Base-by-base conservation (phyloP, 371 early-diverging fungal genomes). In the Mortierella sp. region DNA sequence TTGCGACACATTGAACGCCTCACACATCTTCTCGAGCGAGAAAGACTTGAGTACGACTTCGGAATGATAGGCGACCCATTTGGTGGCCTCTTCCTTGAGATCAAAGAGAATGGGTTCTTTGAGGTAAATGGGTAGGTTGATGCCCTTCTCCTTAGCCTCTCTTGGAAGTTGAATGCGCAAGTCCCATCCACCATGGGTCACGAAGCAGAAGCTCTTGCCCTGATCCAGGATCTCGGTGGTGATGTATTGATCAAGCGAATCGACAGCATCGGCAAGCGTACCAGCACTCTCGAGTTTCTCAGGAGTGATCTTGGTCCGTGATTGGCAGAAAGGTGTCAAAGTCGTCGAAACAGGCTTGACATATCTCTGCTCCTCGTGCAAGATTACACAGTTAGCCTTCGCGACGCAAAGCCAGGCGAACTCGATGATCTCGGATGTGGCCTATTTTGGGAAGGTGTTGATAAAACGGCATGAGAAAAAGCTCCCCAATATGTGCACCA, bases 171-270 rank as follows among this genome's bases (percentile, higher is more conserved):
- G 91, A 63, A 87, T 90, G 29, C 91, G 86, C 46, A 93, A 70
- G 29, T 88, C 87, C 90, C 90, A 89, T 4, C 89, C 91, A 16
- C 91, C 91, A 71, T 92, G 92, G 0, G 91, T 89, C 13, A 90
- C 89, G 67, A 93, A 90, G 57, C 91, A 90, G 72, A 92, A 92
- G 10, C 82, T 81, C 40, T 84, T 82, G 13, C 82, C 78, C 62
- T 87, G 66, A n/a, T 79, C 79, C 28, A 83, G 79, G 21, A 91
- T 86, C 60, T 89, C 80, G 0, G 62, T 61, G 52, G 83, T 79
- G 50, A 93, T 85, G 54, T 86, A 91, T 2, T 61, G 47, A 44
- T 89, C 87, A n/a, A 93, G 63, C 21, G 81, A 63, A 25, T 71
- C 57, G 22, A 91, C 81, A 14, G 92, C 93, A 10, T 84, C 83